These are phyloP conservation scores for Epichloe sibirici DNA, from an alignment of 2,329 filamentous ascomycete genomes.

Conservation along the genomic window DNA sequence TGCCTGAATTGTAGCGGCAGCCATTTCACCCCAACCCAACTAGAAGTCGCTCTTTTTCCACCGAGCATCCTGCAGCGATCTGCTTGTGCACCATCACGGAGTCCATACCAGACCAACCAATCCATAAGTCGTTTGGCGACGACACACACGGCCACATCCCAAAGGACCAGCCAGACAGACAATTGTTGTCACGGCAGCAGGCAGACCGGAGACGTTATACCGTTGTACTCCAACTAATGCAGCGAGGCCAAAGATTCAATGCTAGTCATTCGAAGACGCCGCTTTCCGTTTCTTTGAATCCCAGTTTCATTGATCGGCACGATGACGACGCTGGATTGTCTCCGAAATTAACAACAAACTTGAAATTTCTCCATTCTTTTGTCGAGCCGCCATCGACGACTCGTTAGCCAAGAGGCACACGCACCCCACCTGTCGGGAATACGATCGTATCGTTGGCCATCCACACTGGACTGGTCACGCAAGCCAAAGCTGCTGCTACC, in stretches of 20 bases:
- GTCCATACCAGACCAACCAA: not conserved
- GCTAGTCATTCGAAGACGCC: not conserved
- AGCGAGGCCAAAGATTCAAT: not conserved
- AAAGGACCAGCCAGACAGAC: not conserved
- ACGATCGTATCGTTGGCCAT: constrained; percentile 10
- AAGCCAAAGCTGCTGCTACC: constrained; percentile 11
- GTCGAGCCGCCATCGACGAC: constrained; percentile 1
- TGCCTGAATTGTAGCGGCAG: not conserved
- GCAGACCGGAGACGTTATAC: not conserved
- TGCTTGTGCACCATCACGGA: not conserved
- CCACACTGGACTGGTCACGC: not conserved
- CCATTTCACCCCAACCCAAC: not conserved
- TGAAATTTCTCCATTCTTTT: constrained; percentile 6
- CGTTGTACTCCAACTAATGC: not conserved
- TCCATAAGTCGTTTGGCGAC: not conserved
- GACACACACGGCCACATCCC: not conserved
- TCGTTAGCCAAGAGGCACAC: not conserved
- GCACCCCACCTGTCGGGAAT: constrained; percentile 6
- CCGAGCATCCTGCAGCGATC: not conserved
- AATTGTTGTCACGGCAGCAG: not conserved
- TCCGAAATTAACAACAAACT: not conserved
- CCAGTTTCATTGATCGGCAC: not conserved
- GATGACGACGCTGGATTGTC: constrained; percentile 4
- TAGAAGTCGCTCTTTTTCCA: constrained; percentile 4
- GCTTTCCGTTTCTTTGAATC: not conserved